A percentile compares a stretch with the other conserved stretches of the same genome.
Evolutionary conservation across 2,329 filamentous ascomycete genomes (phyloP).

Genomic region (Cordyceps javanica): DNA sequence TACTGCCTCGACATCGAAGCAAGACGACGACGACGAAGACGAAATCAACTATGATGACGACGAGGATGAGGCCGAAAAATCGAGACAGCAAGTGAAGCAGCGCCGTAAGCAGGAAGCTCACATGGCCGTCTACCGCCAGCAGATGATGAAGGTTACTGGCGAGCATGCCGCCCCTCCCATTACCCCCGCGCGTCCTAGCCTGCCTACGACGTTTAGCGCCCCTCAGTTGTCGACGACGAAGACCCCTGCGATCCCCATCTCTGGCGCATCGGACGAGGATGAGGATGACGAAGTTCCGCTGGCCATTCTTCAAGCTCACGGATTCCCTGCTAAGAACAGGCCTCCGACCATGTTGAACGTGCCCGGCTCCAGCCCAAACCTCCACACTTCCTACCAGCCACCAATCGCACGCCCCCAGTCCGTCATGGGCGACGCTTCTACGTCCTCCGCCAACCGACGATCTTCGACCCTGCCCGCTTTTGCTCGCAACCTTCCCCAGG

Average conservation of each 20-base stretch:
- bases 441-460: slow-evolving; percentile 22
- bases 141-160: slow-evolving; percentile 95
- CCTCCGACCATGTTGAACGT: slow-evolving; percentile 62
- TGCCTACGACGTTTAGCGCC: slow-evolving; percentile 55
- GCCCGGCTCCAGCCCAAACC: slow-evolving; percentile 65
- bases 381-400: slow-evolving; percentile 55
- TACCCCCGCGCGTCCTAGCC: slow-evolving; percentile 42
- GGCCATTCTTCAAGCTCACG: slow-evolving; percentile 80
- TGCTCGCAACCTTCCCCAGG: slow-evolving; percentile 72
- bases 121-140: slow-evolving; percentile 81
- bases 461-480: slow-evolving; percentile 64
- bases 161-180: slow-evolving; percentile 42
- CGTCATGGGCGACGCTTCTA: slow-evolving; percentile 43
- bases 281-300: slow-evolving; percentile 87
- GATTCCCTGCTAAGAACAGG: slow-evolving; percentile 73
- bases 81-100: slow-evolving; percentile 66
- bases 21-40: slow-evolving; percentile 58
- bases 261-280: slow-evolving; percentile 74
- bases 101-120: slow-evolving; percentile 84
- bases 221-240: slow-evolving; percentile 47
- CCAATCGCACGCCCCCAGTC: slow-evolving; percentile 35
- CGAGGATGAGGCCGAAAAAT: slow-evolving; percentile 73
- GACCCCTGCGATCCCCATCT: slow-evolving; percentile 34
- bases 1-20: not conserved
- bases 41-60: slow-evolving; percentile 64